These are phyloP conservation scores for Penicillium thymicola DNA, from an alignment of 2,329 filamentous ascomycete genomes.

Conservation along the genomic window DNA sequence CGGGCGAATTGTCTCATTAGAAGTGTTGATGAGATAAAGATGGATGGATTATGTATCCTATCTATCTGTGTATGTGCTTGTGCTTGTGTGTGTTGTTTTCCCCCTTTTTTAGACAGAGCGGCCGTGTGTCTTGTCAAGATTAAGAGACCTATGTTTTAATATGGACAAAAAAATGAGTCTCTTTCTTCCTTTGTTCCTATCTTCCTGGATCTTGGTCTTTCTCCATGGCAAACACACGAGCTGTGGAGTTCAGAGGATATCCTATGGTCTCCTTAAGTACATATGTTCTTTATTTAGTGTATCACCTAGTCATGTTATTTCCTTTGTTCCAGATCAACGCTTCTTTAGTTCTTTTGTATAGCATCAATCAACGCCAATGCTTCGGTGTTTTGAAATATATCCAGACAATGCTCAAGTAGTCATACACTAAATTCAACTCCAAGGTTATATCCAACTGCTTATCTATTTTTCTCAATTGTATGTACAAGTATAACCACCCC, in stretches of 20 bases:
- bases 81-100: slow-evolving; percentile 17
- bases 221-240: slow-evolving; percentile 10
- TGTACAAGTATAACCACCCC: slow-evolving; percentile 14
- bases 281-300: slow-evolving; percentile 29
- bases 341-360: background rate
- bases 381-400: background rate
- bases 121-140: slow-evolving; percentile 36
- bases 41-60: slow-evolving; percentile 19
- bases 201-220: slow-evolving; percentile 13
- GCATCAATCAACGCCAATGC: background rate
- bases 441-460: slow-evolving; percentile 7
- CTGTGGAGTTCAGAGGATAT: slow-evolving; percentile 8
- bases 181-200: slow-evolving; percentile 27
- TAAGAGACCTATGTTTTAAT: slow-evolving; percentile 40
- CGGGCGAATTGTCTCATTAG: slow-evolving; percentile 15
- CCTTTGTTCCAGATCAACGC: slow-evolving; percentile 19
- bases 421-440: slow-evolving; percentile 11
- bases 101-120: slow-evolving; percentile 33
- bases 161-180: slow-evolving; percentile 38
- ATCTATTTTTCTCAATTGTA: slow-evolving; percentile 19
- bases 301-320: slow-evolving; percentile 32
- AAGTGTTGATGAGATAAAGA: slow-evolving; percentile 13
- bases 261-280: slow-evolving; percentile 23
- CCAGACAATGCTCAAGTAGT: slow-evolving; percentile 2
- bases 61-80: slow-evolving; percentile 26